Evolutionary conservation across 2,329 filamentous ascomycete genomes (phyloP), one percentile per base, ranked within the genome.

Genomic region (Xylariaceae sp.): DNA sequence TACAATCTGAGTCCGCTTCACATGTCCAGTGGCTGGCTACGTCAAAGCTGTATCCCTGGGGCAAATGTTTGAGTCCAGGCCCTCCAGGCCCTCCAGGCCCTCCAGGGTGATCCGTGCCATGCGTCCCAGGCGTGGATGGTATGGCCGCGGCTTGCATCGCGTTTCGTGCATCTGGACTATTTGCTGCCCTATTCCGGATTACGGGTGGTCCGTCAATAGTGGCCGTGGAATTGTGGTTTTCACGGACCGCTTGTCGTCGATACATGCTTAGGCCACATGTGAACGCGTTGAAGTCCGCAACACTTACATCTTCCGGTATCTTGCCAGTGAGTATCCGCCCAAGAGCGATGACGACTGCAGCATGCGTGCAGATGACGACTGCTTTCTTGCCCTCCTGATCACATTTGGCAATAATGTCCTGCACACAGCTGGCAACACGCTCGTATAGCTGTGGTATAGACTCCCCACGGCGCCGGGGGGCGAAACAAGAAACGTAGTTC

Each of bases 331-430:
- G 74, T 1, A 84, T 85, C 41, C 94, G 80, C 0, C 92, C 92
- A 62, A 94, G 81, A 6, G 88, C 87, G 68, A 99, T 96, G 65
- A 97, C 81, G 8, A 86, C 84, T 3, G 94, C 94, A 1, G 94
- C 94, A 74, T 99, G 94, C 1, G 89, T 87, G 72, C 89, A 96
- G 40, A 99, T 78, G 41, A 96, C 71, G 29, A 96, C 78, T 0
- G 88, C 80, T 64, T 81, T 83, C 40, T 80, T 76, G n/a, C 84
- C 81, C 47, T 87, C 78, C n/a, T 72, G 70, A 67, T 96, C 91
- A 56, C 89, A 84, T 51, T 83, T 79, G 31, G 80, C 76, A 62
- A 96, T 86, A 62, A 96, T 83, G 46, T 79, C 79, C 43, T 81
- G 75, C 42, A 95, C 73, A 2, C 86, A 82, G 45, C 81, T 83